Evolutionary conservation across 345 rosid genomes (phyloP), one percentile per base, ranked within the genome.

Genomic region (Trapa incisa): DNA sequence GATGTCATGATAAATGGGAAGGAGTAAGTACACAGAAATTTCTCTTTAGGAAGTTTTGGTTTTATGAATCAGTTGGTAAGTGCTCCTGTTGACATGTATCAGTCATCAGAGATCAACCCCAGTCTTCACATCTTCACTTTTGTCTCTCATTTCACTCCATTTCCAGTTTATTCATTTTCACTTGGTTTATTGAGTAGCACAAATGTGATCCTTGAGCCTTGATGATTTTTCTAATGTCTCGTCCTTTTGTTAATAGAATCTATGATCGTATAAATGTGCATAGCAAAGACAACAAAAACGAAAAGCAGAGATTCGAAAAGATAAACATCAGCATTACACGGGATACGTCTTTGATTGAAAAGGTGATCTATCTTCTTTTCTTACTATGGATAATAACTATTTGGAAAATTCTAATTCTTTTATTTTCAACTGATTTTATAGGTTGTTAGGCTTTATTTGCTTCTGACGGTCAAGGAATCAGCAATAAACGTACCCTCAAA

Each of bases 401-500:
- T 16, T 37, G 0, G 32, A 52, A 58, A 47, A 60, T 54, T 47
- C 53, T 42, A 41, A 42, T 42, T 64, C 54, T 64, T 53, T 58
- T 60, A 57, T 47, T 41, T 47, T 63, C 6, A 47, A 17, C 29
- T 16, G 35, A 54, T 74, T 42, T 70, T 57, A 37, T 68, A 94
- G 99, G 85, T 89, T 74, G 83, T 75, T 58, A 78, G 97, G 83
- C 88, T 94, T 57, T 67, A 72, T 75, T 78, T 94, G 71, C 99
- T 94, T 73, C 73, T 91, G 76, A 89, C 97, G 37, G 84, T 88
- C 61, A 91, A 89, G 89, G 99, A 94, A 80, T 91, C 99, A 62
- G 97, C 99, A 17, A 91, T 89, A 65, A 91, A 94, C 56, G 87
- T 91, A 68, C 99, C 99, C 54, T 85, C 83, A 61, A 94, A 84